Base-by-base conservation (phyloP, 202 grass and related monocot genomes). In the Zoysia matrella region DNA sequence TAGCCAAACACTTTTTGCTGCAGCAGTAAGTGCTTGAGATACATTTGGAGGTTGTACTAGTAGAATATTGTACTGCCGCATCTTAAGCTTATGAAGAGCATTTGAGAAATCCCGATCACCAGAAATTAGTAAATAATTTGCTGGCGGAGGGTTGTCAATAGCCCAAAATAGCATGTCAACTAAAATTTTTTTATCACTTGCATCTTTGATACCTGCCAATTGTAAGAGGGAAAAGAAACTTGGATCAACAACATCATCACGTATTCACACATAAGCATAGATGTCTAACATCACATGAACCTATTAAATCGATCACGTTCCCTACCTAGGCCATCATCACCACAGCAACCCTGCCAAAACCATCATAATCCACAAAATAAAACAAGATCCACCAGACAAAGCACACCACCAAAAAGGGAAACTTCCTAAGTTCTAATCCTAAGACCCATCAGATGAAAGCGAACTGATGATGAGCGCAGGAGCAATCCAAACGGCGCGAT, bases 111-210 rank as follows among this genome's bases (percentile, higher is more conserved):
- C 96, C 56, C 96, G 89, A 16, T 99, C 96, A 69, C 96, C 91
- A 18, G 96, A 99, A 70, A 99, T 95, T 67, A 99, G 78, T 55
- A 99, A 88, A 87, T 95, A 95, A 79, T 99, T 99, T 43, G 93
- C 96, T 46, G 96, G 96, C 3, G 96, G 93, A 68, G 96, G 93
- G 74, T 99, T 95, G 81, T 99, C 96, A 65, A 99, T 85, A 81
- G 96, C 93, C 96, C 93, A 99, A 81, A 95, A 78, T 46, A 99
- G 69, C 96, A 99, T 99, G 75, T 95, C 91, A 50, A 99, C 96
- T 76, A 99, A 83, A 72, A 99, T 95, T 75, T 90, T 95, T 66
- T 99, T 99, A 82, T 99, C 96, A 75, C 22, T 30, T 30, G 22
- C 22, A 30, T 30, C 22, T 30, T 30, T 30, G 22, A 30, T 30